Percentiles rank a stretch among this genome's conserved stretches.
Conservation (phyloP, 176 grass and related monocot genomes). For the Aegilops umbellulata region DNA sequence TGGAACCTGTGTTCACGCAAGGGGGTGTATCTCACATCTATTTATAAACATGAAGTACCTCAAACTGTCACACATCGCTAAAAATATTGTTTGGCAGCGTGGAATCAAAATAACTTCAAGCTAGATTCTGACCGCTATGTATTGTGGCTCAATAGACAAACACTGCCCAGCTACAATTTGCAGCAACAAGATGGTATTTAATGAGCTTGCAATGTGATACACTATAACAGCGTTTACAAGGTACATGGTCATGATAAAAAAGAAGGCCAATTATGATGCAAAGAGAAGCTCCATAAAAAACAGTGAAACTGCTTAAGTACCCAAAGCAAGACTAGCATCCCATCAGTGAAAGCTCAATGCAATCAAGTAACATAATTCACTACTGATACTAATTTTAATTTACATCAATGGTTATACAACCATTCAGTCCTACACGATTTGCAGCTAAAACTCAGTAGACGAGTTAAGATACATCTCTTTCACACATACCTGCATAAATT, state of each 20-base stretch:
- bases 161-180: background rate
- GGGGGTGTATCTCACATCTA: background rate
- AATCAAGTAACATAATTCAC: background rate
- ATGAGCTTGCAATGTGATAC: background rate
- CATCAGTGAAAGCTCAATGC: background rate
- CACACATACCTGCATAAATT: constrained; percentile 83
- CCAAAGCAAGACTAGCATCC: background rate
- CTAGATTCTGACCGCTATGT: background rate
- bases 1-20: background rate
- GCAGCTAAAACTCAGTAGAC: background rate
- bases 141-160: background rate
- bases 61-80: too few relatives aligned
- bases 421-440: background rate
- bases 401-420: background rate
- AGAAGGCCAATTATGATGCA: background rate
- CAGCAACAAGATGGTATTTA: background rate
- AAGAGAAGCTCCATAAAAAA: background rate
- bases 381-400: background rate
- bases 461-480: constrained; percentile 5
- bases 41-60: background rate
- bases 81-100: background rate
- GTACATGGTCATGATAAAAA: background rate
- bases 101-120: background rate
- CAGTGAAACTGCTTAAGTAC: background rate
- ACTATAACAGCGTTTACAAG: background rate